Evolutionary conservation across 1,284 basidiomycete species (phyloP), one percentile per base, ranked within the genome.

Genomic region (Agaricales sp.): DNA sequence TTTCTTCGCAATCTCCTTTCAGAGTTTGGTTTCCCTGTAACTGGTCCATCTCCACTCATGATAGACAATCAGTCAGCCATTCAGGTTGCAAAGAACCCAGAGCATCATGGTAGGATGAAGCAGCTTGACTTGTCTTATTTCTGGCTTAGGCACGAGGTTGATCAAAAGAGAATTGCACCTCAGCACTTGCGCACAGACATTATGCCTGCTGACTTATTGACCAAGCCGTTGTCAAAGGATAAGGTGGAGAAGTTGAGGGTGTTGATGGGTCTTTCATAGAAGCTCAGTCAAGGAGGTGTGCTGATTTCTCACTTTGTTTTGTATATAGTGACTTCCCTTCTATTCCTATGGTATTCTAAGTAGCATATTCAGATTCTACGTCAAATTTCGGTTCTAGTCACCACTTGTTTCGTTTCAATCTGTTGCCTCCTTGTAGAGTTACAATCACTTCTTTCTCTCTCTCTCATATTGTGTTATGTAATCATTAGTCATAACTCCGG

Each of bases 71-170:
- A 62, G 35, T 54, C 58, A 2, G 57, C 61, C 18, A 56, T 68
- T 30, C 47, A 59, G 30, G 30, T 37, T 11, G 30, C 30, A 12
- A 53, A 61, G 41, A 64, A 68, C 46, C 67, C 66, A 0, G 53
- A 62, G 18, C 53, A 53, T 38, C 59, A 64, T 50, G 48, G 57
- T 0, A 53, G 57, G 1, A 58, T 64, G 49, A 70, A 70, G 54
- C 69, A 73, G 51, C 59, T 72, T 14, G 60, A 69, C 43, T 53
- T 68, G 37, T 38, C 52, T 1, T 60, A 59, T 50, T 67, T 67
- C 51, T 65, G 59, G 52, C 49, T 70, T 4, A 52, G 65, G 1
- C 63, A 71, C 18, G 48, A 51, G n/a, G 63, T 69, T 6, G 50
- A 56, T 13, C 38, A 43, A 4, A 54, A 51, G 4, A n/a, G 45